Base-by-base conservation (phyloP, 768 basidiomycete species). In the Lactarius vividus region DNA sequence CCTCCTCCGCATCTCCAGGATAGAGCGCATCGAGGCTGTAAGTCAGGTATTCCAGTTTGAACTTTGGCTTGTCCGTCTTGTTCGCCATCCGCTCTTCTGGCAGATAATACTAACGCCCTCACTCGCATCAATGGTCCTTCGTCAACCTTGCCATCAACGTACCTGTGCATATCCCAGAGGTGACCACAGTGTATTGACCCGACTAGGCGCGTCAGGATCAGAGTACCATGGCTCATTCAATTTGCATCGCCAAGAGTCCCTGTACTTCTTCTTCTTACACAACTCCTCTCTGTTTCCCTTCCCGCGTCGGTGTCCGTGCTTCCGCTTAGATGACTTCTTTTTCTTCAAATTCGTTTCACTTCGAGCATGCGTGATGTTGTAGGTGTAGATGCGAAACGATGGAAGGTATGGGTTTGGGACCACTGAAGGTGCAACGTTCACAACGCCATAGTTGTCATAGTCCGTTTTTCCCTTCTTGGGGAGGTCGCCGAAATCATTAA, bases 331-430 rank as follows among this genome's bases (percentile, higher is more conserved):
- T 33, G 31, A 64, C 57, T 59, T 64, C 37, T 52, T 56, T 62
- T 59, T 58, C 64, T 35, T 55, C 49, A 46, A 15, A 20, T 58
- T 55, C 11, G 64, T 37, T 2, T 18, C 8, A n/a, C 60, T 49
- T 18, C 52, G 52, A 20, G 64, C 66, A 2, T 77, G 84, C 1
- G 87, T 86, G 28, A 84, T 79, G 74, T 96, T 96, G 81, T 94
- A 96, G 70, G 85, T 80, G 77, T 87, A 96, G 15, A 95, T 81
- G 70, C 94, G 80, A 72, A 95, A 86, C 18, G 87, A 83, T 3
- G 95, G 92, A 57, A 91, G 75, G 77, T 91, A 97, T 20, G 87
- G 87, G 64, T 92, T 92, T n/a, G 94, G 93, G 62, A 95, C 89
- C 26, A 94, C 85, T 39, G 91, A 84, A 5, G 94, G 91, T 40